Evolutionary conservation across 1,139 yeast species (phyloP).

Genomic region (Kodamaea arcana): DNA sequence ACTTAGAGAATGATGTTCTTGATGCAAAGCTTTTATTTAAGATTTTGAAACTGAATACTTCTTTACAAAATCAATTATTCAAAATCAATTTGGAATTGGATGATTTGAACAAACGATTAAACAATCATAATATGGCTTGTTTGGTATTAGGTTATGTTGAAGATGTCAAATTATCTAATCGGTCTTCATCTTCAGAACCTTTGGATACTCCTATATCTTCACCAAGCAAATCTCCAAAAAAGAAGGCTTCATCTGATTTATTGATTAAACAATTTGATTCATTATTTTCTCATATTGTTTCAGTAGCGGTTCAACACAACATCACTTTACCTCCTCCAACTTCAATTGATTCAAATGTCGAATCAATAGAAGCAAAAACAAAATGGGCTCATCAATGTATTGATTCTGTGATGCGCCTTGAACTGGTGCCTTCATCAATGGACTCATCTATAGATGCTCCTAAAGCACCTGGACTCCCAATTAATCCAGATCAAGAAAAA

Average conservation of each 20-base stretch:
- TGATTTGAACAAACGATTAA: constrained; percentile 22
- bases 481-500: constrained; percentile 1
- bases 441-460: background rate
- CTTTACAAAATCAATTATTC: constrained; percentile 31
- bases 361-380: constrained; percentile 30
- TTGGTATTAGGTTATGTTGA: constrained; percentile 45
- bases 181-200: background rate
- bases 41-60: constrained; percentile 31
- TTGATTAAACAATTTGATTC: constrained; percentile 33
- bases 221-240: constrained; percentile 9
- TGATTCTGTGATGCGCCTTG: constrained; percentile 26
- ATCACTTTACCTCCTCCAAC: constrained; percentile 45
- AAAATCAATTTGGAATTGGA: constrained; percentile 30
- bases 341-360: constrained; percentile 23
- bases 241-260: constrained; percentile 8
- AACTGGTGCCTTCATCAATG: background rate
- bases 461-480: background rate
- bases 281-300: constrained; percentile 49
- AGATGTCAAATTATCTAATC: constrained; percentile 29
- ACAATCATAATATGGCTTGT: constrained; percentile 43
- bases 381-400: constrained; percentile 56
- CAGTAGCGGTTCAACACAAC: constrained; percentile 50
- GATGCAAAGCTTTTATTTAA: constrained; percentile 24
- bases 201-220: constrained; percentile 7
- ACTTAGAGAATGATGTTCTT: constrained; percentile 16